Base-by-base conservation (phyloP, 2,329 filamentous ascomycete genomes). In the Clarireedia paspali region DNA sequence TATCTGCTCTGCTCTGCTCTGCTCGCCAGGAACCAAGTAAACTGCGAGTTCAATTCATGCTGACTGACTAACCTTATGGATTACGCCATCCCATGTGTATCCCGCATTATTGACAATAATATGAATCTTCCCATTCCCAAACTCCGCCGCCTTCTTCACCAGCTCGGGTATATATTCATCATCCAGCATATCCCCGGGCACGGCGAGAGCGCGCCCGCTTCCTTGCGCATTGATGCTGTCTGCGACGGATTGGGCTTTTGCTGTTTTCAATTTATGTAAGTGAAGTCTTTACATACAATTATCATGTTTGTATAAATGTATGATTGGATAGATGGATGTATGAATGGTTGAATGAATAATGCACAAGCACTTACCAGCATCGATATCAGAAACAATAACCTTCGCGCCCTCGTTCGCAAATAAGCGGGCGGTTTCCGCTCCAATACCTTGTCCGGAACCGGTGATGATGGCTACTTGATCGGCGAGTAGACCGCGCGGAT, bases 91-190 rank as follows among this genome's bases (percentile, higher is more conserved):
- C 89, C 90, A 95, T 0, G 91, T 95, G 73, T 89, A 95, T 44
- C 89, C 90, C 0, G 90, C 91, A 70, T 95, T 95, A 73, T 95
- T 95, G 58, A 95, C 88, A 56, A 95, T 86, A 69, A 94, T 87
- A 71, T 95, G 87, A 60, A 96, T 91, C 77, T 95, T 95, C 67
- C 89, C 90, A 61, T 80, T 76, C 57, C 91, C 91, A 68, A 95
- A 95, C 48, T 85, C 85, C 1, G 88, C 90, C 0, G 89, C 80
- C 67, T 84, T 82, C 68, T 84, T 77, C 26, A 95, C 83, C n/a
- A 95, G 80, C 9, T 77, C 74, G 58, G 82, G 77, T 68, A 91
- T 79, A 71, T 94, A 92, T 20, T 76, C 73, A 47, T 82, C 75
- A 68, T 89, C 79, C 23, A 90, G 78, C 68, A 95, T 81, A 67